Percentiles rank a stretch among this genome's conserved stretches.
phyloP scores from a whole-genome alignment of 441 rosid species.

The Arabidopsis hybrid region DNA sequence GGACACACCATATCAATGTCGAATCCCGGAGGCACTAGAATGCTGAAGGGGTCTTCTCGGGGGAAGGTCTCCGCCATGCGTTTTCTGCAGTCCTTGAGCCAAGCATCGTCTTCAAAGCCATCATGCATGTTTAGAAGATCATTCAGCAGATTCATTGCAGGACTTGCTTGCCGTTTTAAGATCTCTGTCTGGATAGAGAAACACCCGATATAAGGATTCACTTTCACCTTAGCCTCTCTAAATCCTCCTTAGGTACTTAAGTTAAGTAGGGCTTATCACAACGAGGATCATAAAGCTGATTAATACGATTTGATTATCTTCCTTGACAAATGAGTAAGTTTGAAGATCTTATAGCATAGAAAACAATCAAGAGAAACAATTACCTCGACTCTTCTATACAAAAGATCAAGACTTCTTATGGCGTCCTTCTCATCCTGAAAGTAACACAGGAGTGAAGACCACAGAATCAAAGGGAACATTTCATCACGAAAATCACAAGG shows the following conservation, averaged over 20 bases:
- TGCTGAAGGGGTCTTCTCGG: conserved; percentile 89
- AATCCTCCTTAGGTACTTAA: too few relatives aligned
- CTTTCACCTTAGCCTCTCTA: conserved; percentile 19
- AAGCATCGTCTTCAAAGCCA: conserved; percentile 75
- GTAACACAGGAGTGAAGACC: conserved; percentile 4
- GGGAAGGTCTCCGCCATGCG: conserved; percentile 80
- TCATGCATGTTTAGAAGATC: conserved; percentile 87
- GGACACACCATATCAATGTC: conserved; percentile 75
- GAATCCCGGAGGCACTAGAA: conserved; percentile 82
- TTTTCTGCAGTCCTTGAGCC: conserved; percentile 89
- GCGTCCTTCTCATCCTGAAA: conserved; percentile 93
- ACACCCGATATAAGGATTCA: conserved; percentile 13
- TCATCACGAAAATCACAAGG: not conserved
- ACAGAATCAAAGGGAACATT: not conserved
- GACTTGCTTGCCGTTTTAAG: conserved; percentile 83
- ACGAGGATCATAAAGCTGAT: not conserved
- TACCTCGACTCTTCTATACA: conserved; percentile 98
- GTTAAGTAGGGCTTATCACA: not conserved
- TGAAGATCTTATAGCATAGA: not conserved
- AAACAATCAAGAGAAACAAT: conserved; percentile 24
- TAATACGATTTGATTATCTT: not conserved
- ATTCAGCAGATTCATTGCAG: conserved; percentile 89
- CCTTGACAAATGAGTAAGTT: not conserved
- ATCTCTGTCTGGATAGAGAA: conserved; percentile 73
- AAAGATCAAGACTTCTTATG: conserved; percentile 90